phyloP scores from a whole-genome alignment of 2,329 filamentous ascomycete species.

The Cadophora luteo-olivacea region DNA sequence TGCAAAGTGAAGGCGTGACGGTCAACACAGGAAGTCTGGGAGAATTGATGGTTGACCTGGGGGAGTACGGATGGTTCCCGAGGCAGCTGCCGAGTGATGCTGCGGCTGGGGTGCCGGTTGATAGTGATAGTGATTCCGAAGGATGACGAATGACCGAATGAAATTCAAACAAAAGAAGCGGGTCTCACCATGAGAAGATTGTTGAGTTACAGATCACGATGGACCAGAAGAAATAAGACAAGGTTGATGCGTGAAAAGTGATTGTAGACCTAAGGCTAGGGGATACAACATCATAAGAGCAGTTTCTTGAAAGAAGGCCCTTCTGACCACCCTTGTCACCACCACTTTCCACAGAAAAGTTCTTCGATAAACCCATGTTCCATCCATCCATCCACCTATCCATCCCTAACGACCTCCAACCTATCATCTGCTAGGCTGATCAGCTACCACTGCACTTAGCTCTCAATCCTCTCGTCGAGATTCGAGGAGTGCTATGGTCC shows the following conservation, averaged over 20 bases:
- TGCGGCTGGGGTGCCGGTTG: slow-evolving; percentile 35
- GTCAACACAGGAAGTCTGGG: slow-evolving; percentile 45
- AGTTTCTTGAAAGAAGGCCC: slow-evolving; percentile 30
- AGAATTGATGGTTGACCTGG: slow-evolving; percentile 46
- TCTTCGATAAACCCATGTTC: slow-evolving; percentile 32
- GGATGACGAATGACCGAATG: slow-evolving; percentile 31
- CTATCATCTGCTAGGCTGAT: slow-evolving; percentile 36
- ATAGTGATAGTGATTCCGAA: slow-evolving; percentile 29
- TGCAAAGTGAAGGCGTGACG: slow-evolving; percentile 46
- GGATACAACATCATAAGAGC: slow-evolving; percentile 38
- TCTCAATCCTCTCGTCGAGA: slow-evolving; percentile 30
- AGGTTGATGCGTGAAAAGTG: slow-evolving; percentile 29
- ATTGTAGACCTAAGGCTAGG: slow-evolving; percentile 40
- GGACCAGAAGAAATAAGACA: background rate
- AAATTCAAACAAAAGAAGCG: no score
- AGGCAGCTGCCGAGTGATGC: slow-evolving; percentile 43
- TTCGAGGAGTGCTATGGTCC: slow-evolving; percentile 41
- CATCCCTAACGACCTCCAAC: slow-evolving; percentile 29
- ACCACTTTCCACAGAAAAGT: slow-evolving; percentile 30
- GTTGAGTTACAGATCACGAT: background rate
- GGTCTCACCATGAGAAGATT: background rate
- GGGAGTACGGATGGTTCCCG: slow-evolving; percentile 51
- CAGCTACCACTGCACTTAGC: slow-evolving; percentile 39
- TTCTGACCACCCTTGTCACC: slow-evolving; percentile 14
- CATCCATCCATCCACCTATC: background rate